Evolutionary conservation across 768 basidiomycete genomes (phyloP), one percentile per base, ranked within the genome.

Genomic region (Boletus vinaceobasis): DNA sequence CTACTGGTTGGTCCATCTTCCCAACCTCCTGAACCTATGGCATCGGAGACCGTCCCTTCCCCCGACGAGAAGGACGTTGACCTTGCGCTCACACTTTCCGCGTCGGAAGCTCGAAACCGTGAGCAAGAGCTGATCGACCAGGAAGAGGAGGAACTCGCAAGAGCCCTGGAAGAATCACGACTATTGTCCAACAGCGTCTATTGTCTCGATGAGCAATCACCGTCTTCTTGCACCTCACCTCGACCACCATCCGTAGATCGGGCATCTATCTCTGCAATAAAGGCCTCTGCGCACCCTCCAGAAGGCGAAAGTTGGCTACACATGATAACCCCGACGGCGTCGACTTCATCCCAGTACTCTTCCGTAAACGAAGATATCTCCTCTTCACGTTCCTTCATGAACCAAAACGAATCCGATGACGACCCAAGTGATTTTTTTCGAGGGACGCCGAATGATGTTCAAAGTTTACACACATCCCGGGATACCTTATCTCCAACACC

Each of bases 71-170:
- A 81, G n/a, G 76, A 77, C 15, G 59, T 77, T 23, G 79, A 75
- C 11, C 60, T 79, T 15, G 80, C 77, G 15, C 59, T 84, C 46
- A 79, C 83, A 2, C 73, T 79, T 52, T 79, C 70, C 13, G 55
- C 49, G 1, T 60, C 79, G 17, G 80, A 81, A 44, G 72, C 75
- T 8, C 62, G 48, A 35, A 60, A 48, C n/a, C 68, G 45, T 19
- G 68, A 71, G 42, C 55, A 62, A 42, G 61, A 54, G 7, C 23
- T 71, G 43, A 55, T 63, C 32, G 60, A 60, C 21, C 66, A 66
- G 54, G 87, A 90, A 64, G 86, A 88, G 53, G 82, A 83, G 31
- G 85, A 89, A 40, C 72, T 90, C 14, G 81, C 80, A 21, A 76
- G 75, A 57, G 89, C 87, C 0, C 60, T 91, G 53, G 77, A 81